Evolutionary conservation across 2,329 filamentous ascomycete genomes (phyloP).

Genomic region (Clonostachys solani): DNA sequence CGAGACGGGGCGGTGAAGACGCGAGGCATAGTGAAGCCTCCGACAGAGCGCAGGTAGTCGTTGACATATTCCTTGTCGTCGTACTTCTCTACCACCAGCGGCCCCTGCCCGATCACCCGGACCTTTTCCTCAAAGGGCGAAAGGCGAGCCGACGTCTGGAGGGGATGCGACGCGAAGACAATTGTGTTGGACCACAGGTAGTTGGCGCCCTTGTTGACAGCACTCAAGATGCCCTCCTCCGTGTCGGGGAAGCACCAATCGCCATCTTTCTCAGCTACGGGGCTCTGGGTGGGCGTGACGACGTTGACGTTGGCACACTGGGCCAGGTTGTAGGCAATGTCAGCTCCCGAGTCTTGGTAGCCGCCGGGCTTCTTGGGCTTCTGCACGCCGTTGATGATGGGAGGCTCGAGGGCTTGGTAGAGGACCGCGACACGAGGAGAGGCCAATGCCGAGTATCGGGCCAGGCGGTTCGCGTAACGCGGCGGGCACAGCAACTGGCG

Average conservation of each 20-base stretch:
- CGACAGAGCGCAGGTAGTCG: slow-evolving; percentile 25
- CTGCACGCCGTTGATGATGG: slow-evolving; percentile 36
- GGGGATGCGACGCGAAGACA: slow-evolving; percentile 38
- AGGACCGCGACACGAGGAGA: slow-evolving; percentile 31
- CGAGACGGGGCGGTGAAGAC: slow-evolving; percentile 20
- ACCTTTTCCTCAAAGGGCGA: slow-evolving; percentile 19
- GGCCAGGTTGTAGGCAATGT: not conserved
- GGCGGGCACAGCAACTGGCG: too few species aligned
- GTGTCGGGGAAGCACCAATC: not conserved
- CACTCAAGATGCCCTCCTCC: not conserved
- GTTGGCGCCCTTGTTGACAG: slow-evolving; percentile 32
- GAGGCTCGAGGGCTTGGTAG: slow-evolving; percentile 40
- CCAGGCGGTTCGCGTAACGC: too few species aligned
- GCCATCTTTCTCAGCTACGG: not conserved
- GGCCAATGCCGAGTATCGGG: too few species aligned
- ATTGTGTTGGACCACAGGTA: slow-evolving; percentile 48
- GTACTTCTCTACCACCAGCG: slow-evolving; percentile 38
- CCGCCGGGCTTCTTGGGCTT: slow-evolving; percentile 45
- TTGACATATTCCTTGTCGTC: slow-evolving; percentile 48
- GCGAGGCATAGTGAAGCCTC: slow-evolving; percentile 30
- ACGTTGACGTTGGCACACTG: not conserved
- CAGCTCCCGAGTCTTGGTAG: not conserved
- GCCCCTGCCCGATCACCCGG: slow-evolving; percentile 38
- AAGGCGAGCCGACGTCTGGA: slow-evolving; percentile 33
- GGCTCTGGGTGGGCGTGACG: not conserved